phyloP scores from a whole-genome alignment of 176 grass and related monocot species.

The Triticum urartu region DNA sequence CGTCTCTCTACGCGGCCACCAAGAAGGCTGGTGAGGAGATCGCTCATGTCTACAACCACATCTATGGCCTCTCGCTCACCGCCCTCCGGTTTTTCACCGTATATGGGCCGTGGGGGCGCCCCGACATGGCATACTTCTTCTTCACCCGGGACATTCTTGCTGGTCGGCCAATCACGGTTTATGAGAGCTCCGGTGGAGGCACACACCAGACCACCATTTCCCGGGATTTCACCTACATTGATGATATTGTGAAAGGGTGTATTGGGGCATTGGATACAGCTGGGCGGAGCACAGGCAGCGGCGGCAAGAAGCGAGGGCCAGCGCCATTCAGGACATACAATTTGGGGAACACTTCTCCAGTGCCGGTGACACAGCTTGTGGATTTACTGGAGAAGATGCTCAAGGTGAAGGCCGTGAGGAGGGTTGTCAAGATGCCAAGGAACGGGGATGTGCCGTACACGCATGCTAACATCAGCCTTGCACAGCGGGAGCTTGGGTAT shows the following conservation, averaged over 20 bases:
- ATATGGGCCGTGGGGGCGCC: slow-evolving; percentile 81
- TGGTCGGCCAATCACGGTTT: slow-evolving; percentile 62
- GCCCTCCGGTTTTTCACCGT: slow-evolving; percentile 80
- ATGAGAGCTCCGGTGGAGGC: slow-evolving; percentile 62
- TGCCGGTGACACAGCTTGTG: slow-evolving; percentile 73
- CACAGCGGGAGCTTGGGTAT: slow-evolving; percentile 72
- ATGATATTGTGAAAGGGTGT: slow-evolving; percentile 86
- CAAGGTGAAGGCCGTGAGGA: slow-evolving; percentile 71
- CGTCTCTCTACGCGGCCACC: slow-evolving; percentile 83
- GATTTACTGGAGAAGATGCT: slow-evolving; percentile 86
- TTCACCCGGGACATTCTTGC: slow-evolving; percentile 80
- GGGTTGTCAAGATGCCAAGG: slow-evolving; percentile 81
- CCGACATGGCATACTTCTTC: slow-evolving; percentile 83
- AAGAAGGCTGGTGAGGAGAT: slow-evolving; percentile 94
- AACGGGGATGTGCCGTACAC: slow-evolving; percentile 86
- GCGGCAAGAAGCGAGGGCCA: slow-evolving; percentile 64
- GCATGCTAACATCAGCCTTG: slow-evolving; percentile 83
- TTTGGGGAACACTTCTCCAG: slow-evolving; percentile 76
- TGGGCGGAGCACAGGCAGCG: slow-evolving; percentile 57
- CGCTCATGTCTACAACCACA: slow-evolving; percentile 90
- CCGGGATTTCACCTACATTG: slow-evolving; percentile 85
- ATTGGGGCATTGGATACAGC: slow-evolving; percentile 75
- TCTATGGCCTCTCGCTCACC: slow-evolving; percentile 82
- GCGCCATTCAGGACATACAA: slow-evolving; percentile 77
- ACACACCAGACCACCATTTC: slow-evolving; percentile 63